These are phyloP conservation scores for Arthrobotrys conoides DNA, from an alignment of 2,329 filamentous ascomycete species.

Conservation along the genomic window DNA sequence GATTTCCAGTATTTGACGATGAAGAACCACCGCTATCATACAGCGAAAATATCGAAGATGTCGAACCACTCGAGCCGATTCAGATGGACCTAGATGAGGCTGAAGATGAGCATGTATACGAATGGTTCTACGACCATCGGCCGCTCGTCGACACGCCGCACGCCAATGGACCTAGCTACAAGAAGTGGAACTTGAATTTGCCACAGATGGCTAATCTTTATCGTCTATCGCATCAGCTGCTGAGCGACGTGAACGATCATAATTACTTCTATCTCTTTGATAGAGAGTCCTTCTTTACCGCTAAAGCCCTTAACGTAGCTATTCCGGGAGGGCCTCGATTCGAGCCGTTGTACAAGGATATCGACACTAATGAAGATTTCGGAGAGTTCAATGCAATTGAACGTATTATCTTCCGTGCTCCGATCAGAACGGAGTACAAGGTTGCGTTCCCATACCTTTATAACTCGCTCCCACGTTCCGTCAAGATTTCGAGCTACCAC, in stretches of 20 bases:
- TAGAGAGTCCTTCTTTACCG: slow-evolving; percentile 91
- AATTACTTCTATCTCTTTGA: slow-evolving; percentile 99
- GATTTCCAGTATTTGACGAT: slow-evolving; percentile 98
- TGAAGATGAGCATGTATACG: slow-evolving; percentile 89
- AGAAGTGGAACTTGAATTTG: slow-evolving; percentile 90
- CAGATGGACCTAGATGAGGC: slow-evolving; percentile 98
- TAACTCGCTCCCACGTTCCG: slow-evolving; percentile 94
- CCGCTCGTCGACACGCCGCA: slow-evolving; percentile 91
- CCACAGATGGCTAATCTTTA: slow-evolving; percentile 97
- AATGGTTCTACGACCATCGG: slow-evolving; percentile 98
- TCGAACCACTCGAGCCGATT: slow-evolving; percentile 96
- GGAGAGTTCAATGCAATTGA: slow-evolving; percentile 99
- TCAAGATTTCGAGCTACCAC: slow-evolving; percentile 93
- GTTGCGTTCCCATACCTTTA: slow-evolving; percentile 96
- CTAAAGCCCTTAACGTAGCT: slow-evolving; percentile 96
- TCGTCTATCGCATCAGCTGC: slow-evolving; percentile 87
- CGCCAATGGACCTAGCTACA: slow-evolving; percentile 97
- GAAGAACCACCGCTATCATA: slow-evolving; percentile 97
- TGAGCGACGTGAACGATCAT: slow-evolving; percentile 92
- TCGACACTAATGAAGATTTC: slow-evolving; percentile 98
- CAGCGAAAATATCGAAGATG: slow-evolving; percentile 99
- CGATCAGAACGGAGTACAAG: slow-evolving; percentile 94
- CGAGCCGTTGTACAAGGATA: slow-evolving; percentile 97
- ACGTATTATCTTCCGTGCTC: slow-evolving; percentile 96
- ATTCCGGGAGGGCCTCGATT: slow-evolving; percentile 98